Evolutionary conservation across 2,329 filamentous ascomycete genomes (phyloP).

Genomic region (Xylariomycetidae sp.): DNA sequence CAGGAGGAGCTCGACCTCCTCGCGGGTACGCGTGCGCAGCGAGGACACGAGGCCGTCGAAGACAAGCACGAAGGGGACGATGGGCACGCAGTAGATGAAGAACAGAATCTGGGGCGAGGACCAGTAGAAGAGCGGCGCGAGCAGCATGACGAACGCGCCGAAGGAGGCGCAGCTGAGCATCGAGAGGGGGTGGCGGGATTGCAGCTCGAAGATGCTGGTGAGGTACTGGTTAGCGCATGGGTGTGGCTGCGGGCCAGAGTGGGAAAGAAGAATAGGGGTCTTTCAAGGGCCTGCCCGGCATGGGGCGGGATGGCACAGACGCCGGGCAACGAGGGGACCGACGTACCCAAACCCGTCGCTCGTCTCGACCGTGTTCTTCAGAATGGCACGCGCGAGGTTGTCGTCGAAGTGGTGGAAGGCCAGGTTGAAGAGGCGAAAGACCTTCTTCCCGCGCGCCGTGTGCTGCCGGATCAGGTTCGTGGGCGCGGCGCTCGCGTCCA

Average conservation of each 20-base stretch:
- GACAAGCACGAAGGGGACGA: constrained; percentile 60
- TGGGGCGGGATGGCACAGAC: too few species aligned
- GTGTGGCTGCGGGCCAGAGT: not conserved
- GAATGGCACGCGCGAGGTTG: constrained; percentile 49
- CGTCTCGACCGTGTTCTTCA: constrained; percentile 59
- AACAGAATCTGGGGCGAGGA: constrained; percentile 39
- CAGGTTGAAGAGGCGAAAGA: constrained; percentile 67
- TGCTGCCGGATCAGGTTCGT: constrained; percentile 34
- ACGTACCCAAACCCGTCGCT: constrained; percentile 56
- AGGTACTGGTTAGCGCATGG: constrained; percentile 11
- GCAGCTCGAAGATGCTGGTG: constrained; percentile 71
- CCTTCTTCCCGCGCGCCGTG: constrained; percentile 32
- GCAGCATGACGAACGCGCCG: constrained; percentile 22
- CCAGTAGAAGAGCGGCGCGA: constrained; percentile 2
- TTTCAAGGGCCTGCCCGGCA: too few species aligned
- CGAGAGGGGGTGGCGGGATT: constrained; percentile 54
- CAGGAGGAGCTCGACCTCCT: constrained; percentile 57
- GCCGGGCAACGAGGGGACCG: too few species aligned
- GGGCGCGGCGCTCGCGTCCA: constrained; percentile 62
- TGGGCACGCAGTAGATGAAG: constrained; percentile 60
- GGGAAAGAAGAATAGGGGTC: too few species aligned
- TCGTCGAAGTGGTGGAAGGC: constrained; percentile 76
- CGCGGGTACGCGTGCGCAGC: constrained; percentile 59
- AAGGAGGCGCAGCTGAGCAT: constrained; percentile 48
- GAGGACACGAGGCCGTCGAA: constrained; percentile 66